Percentiles rank a stretch among this genome's conserved stretches.
phyloP scores from a whole-genome alignment of 768 basidiomycete species.

The Trametopsis cervina region DNA sequence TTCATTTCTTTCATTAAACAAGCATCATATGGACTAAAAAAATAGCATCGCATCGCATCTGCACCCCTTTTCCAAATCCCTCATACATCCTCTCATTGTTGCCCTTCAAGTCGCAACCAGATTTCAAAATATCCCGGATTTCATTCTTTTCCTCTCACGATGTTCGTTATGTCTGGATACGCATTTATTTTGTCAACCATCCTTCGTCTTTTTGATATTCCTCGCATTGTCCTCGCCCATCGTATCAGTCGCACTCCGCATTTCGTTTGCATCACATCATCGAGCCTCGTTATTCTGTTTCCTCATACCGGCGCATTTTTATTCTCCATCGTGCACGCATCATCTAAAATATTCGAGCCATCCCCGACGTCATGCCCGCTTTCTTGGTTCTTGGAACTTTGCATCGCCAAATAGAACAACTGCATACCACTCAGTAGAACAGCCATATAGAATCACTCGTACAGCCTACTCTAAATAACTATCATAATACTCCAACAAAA shows the following conservation, averaged over 20 bases:
- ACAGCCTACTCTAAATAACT: no score
- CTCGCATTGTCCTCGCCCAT: not conserved
- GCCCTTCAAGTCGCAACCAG: not conserved
- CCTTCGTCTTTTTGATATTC: not conserved
- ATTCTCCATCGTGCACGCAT: no score
- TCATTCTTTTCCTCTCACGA: not conserved
- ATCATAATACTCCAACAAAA: no score
- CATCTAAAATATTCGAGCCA: no score
- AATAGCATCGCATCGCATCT: constrained; percentile 1
- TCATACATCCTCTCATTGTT: not conserved
- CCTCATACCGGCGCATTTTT: no score
- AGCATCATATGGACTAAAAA: constrained; percentile 3
- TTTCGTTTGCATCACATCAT: not conserved
- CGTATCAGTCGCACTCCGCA: not conserved
- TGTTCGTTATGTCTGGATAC: not conserved
- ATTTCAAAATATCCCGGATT: not conserved
- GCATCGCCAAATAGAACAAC: no score
- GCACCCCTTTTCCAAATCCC: not conserved
- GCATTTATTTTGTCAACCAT: no score
- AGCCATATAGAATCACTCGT: no score
- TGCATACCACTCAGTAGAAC: no score
- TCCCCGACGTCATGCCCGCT: no score
- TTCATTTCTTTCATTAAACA: constrained; percentile 1
- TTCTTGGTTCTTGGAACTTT: no score
- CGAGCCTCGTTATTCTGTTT: no score